These are phyloP conservation scores for Austropuccinia psidii DNA, from an alignment of 1,284 basidiomycete species.

Conservation along the genomic window DNA sequence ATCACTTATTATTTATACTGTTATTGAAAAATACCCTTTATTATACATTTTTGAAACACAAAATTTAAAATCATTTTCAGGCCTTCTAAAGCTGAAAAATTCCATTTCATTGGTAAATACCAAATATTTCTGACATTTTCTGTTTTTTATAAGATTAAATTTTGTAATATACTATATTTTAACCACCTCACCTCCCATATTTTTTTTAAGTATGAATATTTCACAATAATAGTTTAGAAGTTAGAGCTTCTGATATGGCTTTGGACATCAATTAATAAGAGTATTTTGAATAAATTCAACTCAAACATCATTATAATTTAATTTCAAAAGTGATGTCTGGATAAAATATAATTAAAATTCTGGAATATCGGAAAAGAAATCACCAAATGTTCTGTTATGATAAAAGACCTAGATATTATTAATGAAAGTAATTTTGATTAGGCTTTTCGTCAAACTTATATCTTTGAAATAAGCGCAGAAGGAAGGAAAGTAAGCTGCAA, in stretches of 20 bases:
- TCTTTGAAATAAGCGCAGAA: too few species aligned
- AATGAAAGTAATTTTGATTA: too few species aligned
- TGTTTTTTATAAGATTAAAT: too few species aligned
- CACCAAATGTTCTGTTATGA: too few species aligned
- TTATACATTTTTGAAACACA: not conserved
- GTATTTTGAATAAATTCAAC: not conserved
- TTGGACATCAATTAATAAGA: not conserved
- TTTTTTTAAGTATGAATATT: not conserved
- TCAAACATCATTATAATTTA: not conserved
- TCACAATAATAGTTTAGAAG: not conserved
- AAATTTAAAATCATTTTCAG: not conserved
- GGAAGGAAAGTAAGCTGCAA: too few species aligned
- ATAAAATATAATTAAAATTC: not conserved
- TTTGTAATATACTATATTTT: not conserved
- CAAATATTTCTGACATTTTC: too few species aligned
- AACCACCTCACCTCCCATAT: not conserved
- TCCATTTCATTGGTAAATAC: too few species aligned
- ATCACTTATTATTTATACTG: not conserved
- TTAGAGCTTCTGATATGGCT: not conserved
- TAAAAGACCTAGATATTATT: too few species aligned
- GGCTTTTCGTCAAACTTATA: too few species aligned
- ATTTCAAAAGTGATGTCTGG: not conserved
- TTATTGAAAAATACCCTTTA: not conserved
- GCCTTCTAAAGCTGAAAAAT: too few species aligned
- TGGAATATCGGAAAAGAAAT: too few species aligned